Evolutionary conservation across 805 yeast genomes (phyloP).

Genomic region (Yamadazyma takamatsuzukensis): DNA sequence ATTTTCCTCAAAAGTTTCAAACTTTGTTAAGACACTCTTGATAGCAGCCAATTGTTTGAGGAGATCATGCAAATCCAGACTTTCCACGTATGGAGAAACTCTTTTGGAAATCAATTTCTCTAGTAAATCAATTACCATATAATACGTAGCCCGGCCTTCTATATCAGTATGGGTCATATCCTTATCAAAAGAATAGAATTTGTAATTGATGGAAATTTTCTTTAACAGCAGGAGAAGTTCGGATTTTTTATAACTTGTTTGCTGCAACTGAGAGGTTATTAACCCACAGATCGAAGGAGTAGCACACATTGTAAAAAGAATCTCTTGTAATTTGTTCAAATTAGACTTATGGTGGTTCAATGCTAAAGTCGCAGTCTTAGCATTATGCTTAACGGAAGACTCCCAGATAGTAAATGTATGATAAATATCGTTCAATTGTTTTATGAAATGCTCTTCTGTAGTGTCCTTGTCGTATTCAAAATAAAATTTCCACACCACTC

Average conservation of each 20-base stretch:
- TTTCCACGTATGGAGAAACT: constrained; percentile 3
- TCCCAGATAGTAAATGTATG: constrained; percentile 36
- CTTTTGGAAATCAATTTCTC: constrained; percentile 7
- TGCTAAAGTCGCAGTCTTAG: constrained; percentile 13
- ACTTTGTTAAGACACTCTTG: neutral
- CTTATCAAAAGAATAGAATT: constrained; percentile 20
- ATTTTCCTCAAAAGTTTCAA: neutral
- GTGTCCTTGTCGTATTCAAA: constrained; percentile 25
- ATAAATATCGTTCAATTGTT: constrained; percentile 13
- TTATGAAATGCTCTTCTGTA: constrained; percentile 21
- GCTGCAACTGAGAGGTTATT: constrained; percentile 13
- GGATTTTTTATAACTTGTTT: constrained; percentile 7
- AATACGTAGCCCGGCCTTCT: constrained; percentile 10
- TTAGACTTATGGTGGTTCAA: constrained; percentile 11
- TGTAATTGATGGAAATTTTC: constrained; percentile 28
- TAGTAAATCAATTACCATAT: constrained; percentile 14
- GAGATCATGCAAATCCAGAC: neutral
- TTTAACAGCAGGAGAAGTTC: constrained; percentile 25
- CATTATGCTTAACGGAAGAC: constrained; percentile 15
- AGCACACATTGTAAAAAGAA: constrained; percentile 21
- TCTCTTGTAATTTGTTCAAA: constrained; percentile 20
- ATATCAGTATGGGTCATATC: constrained; percentile 5
- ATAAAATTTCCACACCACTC: constrained; percentile 40
- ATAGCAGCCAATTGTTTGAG: neutral
- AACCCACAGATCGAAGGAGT: constrained; percentile 4